phyloP scores from a whole-genome alignment of 345 rosid genomes.

The Jatropha curcas region DNA sequence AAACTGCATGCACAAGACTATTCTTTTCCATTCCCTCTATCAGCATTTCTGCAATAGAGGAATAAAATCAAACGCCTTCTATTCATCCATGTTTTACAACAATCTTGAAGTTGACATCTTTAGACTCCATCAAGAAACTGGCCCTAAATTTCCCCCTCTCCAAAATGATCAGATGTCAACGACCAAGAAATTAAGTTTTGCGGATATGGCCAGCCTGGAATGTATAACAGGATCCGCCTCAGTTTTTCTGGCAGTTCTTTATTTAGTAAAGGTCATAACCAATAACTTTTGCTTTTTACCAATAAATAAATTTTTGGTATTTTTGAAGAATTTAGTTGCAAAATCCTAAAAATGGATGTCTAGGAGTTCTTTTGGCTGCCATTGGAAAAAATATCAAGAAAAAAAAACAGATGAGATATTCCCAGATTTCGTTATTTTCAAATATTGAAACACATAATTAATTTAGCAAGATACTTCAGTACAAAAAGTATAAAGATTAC shows the following conservation, averaged over 20 bases:
- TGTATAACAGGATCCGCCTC: neutral
- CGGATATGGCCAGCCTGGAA: neutral
- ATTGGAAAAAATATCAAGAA: too few species aligned
- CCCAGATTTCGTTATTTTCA: too few species aligned
- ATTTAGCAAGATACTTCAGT: neutral
- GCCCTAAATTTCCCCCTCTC: neutral
- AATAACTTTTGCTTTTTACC: too few species aligned
- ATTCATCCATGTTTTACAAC: neutral
- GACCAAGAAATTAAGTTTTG: neutral
- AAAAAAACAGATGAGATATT: too few species aligned
- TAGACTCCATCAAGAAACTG: neutral
- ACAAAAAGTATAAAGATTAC: neutral
- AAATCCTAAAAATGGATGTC: too few species aligned
- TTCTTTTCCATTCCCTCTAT: constrained; percentile 6
- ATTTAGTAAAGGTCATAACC: neutral
- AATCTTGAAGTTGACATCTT: neutral
- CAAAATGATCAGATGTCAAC: neutral
- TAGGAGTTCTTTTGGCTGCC: too few species aligned
- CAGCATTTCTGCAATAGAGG: neutral
- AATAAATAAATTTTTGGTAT: too few species aligned
- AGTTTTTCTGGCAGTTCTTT: neutral
- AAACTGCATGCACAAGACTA: neutral
- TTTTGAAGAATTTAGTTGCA: too few species aligned
- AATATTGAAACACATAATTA: neutral
- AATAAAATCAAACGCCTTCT: neutral